Evolutionary conservation across 345 rosid genomes (phyloP).

Genomic region (Rhodamnia rubescens): DNA sequence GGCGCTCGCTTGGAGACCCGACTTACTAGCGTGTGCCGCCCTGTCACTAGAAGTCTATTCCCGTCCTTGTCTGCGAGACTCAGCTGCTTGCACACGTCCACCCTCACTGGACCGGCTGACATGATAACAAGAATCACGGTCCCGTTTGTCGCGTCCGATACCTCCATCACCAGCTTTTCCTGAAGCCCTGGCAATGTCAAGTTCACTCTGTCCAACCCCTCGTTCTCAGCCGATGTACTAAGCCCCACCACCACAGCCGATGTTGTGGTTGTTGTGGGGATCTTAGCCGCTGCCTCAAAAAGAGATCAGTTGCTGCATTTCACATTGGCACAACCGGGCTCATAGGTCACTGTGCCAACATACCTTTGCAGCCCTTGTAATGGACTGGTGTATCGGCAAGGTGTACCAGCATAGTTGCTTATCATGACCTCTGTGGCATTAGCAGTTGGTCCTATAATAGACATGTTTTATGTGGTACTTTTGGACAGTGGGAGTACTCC

Average conservation of each 20-base stretch:
- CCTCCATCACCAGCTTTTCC: constrained; percentile 22
- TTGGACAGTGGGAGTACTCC: constrained; percentile 37
- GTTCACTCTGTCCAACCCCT: constrained; percentile 27
- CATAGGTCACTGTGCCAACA: constrained; percentile 1
- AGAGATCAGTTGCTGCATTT: constrained; percentile 10
- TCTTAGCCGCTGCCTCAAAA: constrained; percentile 8
- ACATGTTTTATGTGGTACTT: constrained; percentile 6
- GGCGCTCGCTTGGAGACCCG: constrained; percentile 33
- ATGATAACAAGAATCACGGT: constrained; percentile 25
- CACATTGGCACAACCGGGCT: constrained; percentile 20
- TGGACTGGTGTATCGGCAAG: constrained; percentile 38
- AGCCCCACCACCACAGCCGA: constrained; percentile 31
- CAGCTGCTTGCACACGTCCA: constrained; percentile 40
- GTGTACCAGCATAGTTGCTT: constrained; percentile 34
- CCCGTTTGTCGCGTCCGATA: constrained; percentile 18
- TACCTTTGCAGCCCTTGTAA: constrained; percentile 35
- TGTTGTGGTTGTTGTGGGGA: constrained; percentile 13
- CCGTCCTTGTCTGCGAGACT: constrained; percentile 39
- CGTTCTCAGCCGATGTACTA: constrained; percentile 29
- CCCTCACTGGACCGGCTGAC: constrained; percentile 33
- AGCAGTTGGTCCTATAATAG: constrained; percentile 38
- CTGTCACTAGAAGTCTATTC: constrained; percentile 26
- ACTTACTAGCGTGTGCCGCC: constrained; percentile 23
- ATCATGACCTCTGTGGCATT: constrained; percentile 32
- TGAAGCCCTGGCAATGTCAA: constrained; percentile 37